Conservation (phyloP, 179 eudicot species). For the Amaranthus tricolor region DNA sequence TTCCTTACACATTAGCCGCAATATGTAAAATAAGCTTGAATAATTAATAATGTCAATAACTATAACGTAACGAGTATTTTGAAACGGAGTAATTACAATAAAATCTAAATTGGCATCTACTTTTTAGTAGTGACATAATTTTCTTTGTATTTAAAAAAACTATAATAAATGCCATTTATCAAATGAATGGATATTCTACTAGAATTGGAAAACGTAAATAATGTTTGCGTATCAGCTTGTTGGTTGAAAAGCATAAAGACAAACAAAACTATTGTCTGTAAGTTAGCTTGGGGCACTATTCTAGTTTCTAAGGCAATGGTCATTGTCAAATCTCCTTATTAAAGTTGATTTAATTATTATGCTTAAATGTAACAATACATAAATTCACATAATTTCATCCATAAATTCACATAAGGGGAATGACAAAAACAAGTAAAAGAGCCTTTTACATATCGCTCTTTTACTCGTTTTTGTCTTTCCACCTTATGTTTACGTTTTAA, state of each 20-base stretch:
- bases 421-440: no score
- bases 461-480: no score
- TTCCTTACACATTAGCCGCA: no score
- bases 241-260: constrained; percentile 9
- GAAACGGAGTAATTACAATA: not conserved
- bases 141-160: not conserved
- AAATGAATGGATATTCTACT: not conserved
- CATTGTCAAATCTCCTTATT: not conserved
- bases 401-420: not conserved
- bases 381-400: not conserved
- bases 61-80: no score
- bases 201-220: not conserved
- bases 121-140: not conserved
- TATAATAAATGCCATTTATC: not conserved
- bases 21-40: no score
- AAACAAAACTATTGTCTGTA: constrained; percentile 1
- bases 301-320: constrained; percentile 1
- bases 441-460: no score
- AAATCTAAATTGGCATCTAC: not conserved
- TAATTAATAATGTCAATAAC: no score
- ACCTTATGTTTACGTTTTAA: no score
- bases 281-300: constrained; percentile 9
- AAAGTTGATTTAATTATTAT: not conserved
- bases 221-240: constrained; percentile 12
- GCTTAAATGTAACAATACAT: not conserved